A percentile compares a stretch with the other conserved stretches of the same genome.
These are phyloP conservation scores for Pythium monospermum DNA, from an alignment of 352 stramenopile genomes.

Conservation along the genomic window DNA sequence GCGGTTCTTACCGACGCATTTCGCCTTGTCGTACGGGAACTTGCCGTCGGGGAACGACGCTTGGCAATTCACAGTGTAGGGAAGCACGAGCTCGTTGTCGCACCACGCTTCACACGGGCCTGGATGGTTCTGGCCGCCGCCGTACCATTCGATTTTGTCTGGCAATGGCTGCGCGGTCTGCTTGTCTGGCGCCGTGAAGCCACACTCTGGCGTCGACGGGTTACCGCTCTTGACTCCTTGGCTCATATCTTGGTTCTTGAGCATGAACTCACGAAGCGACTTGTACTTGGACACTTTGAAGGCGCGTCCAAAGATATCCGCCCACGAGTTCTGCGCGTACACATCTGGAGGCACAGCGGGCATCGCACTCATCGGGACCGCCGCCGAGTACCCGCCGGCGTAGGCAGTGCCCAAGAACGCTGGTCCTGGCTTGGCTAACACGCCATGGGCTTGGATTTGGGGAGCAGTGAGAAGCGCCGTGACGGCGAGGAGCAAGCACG, in stretches of 20 bases:
- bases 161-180: conserved; percentile 27
- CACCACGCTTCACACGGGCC: conserved; percentile 45
- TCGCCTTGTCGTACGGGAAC: conserved; percentile 19
- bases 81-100: conserved; percentile 27
- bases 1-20: conserved; percentile 22
- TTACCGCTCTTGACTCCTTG: conserved; percentile 19
- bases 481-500: neutral
- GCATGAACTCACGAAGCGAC: conserved; percentile 34
- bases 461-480: conserved; percentile 1
- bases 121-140: conserved; percentile 27
- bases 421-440: conserved; percentile 14
- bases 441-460: conserved; percentile 6
- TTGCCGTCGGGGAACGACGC: conserved; percentile 11
- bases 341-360: neutral
- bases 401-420: conserved; percentile 10
- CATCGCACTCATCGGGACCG: conserved; percentile 6
- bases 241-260: conserved; percentile 30
- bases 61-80: conserved; percentile 11
- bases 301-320: conserved; percentile 7
- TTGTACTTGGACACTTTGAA: conserved; percentile 44
- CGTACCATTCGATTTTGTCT: conserved; percentile 34
- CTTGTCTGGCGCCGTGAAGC: conserved; percentile 33
- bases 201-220: conserved; percentile 22
- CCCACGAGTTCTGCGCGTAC: conserved; percentile 4
- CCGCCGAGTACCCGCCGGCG: conserved; percentile 5